Conservation (phyloP, 257 asterid species). For the Solanum tarijense region DNA sequence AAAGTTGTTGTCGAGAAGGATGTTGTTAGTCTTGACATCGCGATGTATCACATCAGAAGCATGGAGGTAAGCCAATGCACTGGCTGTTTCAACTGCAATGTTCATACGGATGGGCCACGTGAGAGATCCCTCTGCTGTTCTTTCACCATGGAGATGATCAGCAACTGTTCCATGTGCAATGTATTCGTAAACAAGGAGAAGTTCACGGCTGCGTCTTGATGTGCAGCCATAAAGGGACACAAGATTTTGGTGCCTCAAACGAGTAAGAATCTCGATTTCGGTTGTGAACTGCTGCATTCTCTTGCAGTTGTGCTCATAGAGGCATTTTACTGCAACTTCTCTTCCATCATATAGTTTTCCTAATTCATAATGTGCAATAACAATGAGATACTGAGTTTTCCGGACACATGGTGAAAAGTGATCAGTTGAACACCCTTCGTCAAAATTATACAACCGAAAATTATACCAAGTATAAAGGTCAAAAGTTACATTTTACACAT, state of each 20-base stretch:
- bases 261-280: slow-evolving; percentile 1
- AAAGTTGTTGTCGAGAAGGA: background rate
- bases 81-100: slow-evolving; percentile 4
- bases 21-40: slow-evolving; percentile 1
- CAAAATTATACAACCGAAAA: background rate
- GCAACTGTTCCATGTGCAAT: background rate
- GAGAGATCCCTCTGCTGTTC: background rate
- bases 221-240: slow-evolving; percentile 5
- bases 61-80: slow-evolving; percentile 1
- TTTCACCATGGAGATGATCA: background rate
- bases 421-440: background rate
- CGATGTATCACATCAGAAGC: slow-evolving; percentile 6
- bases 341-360: slow-evolving; percentile 2
- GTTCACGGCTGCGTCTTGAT: slow-evolving; percentile 2
- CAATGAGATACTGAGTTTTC: background rate
- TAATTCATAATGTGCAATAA: background rate
- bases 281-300: slow-evolving; percentile 3
- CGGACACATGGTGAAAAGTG: background rate
- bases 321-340: slow-evolving; percentile 3
- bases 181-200: slow-evolving; percentile 6
- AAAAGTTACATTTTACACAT: background rate
- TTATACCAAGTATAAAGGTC: background rate
- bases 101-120: slow-evolving; percentile 3
- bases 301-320: slow-evolving; percentile 5
- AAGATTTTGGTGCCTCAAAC: slow-evolving; percentile 3